phyloP scores from a whole-genome alignment of 768 basidiomycete species.

The Suillus brevipes region DNA sequence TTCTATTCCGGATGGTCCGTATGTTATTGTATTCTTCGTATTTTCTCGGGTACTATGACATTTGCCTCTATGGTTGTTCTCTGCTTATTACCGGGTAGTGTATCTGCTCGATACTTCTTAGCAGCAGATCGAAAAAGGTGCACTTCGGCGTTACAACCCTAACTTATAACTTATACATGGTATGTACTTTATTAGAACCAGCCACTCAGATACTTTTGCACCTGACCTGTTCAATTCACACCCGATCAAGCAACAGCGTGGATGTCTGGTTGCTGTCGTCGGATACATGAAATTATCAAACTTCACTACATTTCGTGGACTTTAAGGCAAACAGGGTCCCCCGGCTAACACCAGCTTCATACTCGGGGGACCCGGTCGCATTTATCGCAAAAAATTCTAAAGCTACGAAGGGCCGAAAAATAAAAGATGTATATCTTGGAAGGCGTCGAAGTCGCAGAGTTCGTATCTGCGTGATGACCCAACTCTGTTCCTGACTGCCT shows the following conservation, averaged over 20 bases:
- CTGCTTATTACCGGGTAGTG: not conserved
- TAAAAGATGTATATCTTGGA: not conserved
- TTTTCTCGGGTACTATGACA: slow-evolving; percentile 7
- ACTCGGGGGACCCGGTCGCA: not conserved
- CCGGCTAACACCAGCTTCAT: not conserved
- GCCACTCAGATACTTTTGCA: not conserved
- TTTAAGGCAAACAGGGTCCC: not conserved
- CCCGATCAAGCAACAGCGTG: not conserved
- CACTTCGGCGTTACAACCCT: not conserved
- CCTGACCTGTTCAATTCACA: not conserved
- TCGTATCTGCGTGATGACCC: not conserved
- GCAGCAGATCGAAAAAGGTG: not conserved
- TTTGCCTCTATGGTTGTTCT: not conserved
- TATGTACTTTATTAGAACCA: not conserved
- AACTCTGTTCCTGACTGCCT: not conserved
- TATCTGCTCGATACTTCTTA: not conserved
- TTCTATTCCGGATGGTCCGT: slow-evolving; percentile 14
- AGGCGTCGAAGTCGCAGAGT: not conserved
- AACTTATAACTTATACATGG: not conserved
- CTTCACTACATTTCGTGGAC: not conserved
- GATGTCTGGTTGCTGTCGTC: not conserved
- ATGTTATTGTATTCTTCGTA: slow-evolving; percentile 30
- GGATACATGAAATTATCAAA: not conserved
- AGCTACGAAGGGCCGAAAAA: not conserved
- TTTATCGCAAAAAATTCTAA: not conserved